These are phyloP conservation scores for Marchantia polymorpha DNA, from an alignment of 225 moss, liverwort and hornwort genomes.

Conservation along the genomic window DNA sequence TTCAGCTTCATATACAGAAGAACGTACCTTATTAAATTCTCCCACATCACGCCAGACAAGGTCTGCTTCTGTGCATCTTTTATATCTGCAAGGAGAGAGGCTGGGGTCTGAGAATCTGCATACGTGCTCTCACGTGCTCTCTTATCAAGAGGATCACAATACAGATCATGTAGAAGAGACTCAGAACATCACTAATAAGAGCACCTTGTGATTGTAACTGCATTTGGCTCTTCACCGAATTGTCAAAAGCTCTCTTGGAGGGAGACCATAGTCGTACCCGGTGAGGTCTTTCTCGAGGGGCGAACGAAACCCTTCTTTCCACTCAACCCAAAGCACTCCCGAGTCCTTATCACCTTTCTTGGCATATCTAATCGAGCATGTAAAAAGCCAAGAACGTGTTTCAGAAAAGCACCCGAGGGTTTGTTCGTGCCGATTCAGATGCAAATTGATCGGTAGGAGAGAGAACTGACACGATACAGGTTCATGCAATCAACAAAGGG, in stretches of 20 bases:
- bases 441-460: background rate
- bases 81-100: slow-evolving; percentile 16
- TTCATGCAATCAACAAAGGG: background rate
- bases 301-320: slow-evolving; percentile 41
- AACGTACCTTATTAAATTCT: slow-evolving; percentile 30
- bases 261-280: slow-evolving; percentile 21
- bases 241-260: too few species aligned
- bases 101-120: background rate
- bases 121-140: background rate
- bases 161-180: too few species aligned
- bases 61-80: slow-evolving; percentile 22
- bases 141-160: too few species aligned
- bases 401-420: background rate
- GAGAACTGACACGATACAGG: background rate
- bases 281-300: slow-evolving; percentile 36
- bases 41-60: slow-evolving; percentile 41
- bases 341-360: slow-evolving; percentile 36
- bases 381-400: background rate
- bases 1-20: background rate
- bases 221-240: too few species aligned
- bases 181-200: too few species aligned
- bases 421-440: background rate
- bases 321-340: slow-evolving; percentile 41
- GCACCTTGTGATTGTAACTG: too few species aligned
- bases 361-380: slow-evolving; percentile 17